Evolutionary conservation across 176 grass and related monocot genomes (phyloP).

Genomic region (Oropetium thomaeum): DNA sequence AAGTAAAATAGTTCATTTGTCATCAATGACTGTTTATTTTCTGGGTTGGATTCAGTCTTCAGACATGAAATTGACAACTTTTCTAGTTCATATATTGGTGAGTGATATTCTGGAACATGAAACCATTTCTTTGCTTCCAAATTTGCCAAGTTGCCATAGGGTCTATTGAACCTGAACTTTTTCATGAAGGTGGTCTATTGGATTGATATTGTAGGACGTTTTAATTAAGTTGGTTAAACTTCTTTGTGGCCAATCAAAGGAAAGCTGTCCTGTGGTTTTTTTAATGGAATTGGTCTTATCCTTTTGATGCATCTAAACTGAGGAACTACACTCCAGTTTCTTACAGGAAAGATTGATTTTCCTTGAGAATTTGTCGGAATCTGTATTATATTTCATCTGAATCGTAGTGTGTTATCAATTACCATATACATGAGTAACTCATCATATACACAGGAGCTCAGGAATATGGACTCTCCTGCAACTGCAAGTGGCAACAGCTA

Average conservation of each 20-base stretch:
- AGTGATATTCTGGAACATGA: too few species aligned
- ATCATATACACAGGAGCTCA: conserved; percentile 9
- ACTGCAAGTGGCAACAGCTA: conserved; percentile 11
- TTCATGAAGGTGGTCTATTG: too few species aligned
- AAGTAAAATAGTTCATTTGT: too few species aligned
- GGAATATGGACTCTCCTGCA: background rate
- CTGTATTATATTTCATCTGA: conserved; percentile 26
- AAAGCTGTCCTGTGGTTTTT: background rate
- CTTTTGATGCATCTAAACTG: background rate
- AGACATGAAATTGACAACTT: background rate
- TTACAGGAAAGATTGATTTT: background rate
- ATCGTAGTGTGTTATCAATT: background rate
- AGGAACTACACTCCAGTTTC: background rate
- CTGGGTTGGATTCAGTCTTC: background rate
- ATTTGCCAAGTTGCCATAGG: too few species aligned
- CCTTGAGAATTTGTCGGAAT: background rate
- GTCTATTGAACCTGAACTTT: too few species aligned
- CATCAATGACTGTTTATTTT: background rate
- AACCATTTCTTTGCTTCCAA: background rate
- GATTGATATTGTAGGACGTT: background rate
- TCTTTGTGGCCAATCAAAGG: background rate
- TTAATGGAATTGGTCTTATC: background rate
- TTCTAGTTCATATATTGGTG: background rate
- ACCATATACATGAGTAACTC: conserved; percentile 32
- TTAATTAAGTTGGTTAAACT: background rate